Percentiles rank a stretch among this genome's conserved stretches.
phyloP scores from a whole-genome alignment of 1,284 basidiomycete genomes.

The Microbotryum lychnidis-dioicae region DNA sequence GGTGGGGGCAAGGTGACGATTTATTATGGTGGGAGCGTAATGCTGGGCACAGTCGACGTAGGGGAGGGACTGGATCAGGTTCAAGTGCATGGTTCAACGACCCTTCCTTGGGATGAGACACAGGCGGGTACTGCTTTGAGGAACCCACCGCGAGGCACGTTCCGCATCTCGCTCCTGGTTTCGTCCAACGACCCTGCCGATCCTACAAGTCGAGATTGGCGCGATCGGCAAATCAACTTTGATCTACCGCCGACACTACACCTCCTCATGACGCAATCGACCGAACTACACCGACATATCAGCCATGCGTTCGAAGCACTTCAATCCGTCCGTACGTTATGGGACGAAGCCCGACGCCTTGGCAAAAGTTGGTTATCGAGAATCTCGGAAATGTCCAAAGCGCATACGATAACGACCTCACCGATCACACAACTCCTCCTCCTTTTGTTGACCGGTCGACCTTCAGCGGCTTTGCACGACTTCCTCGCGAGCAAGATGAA shows the following conservation, averaged over 20 bases:
- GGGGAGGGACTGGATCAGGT: background rate
- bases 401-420: slow-evolving; percentile 14
- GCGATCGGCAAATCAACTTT: background rate
- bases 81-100: background rate
- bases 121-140: no score
- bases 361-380: slow-evolving; percentile 27
- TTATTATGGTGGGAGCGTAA: slow-evolving; percentile 18
- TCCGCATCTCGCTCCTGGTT: background rate
- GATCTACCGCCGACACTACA: slow-evolving; percentile 7
- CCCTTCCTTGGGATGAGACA: background rate
- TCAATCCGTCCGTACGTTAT: slow-evolving; percentile 15
- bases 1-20: slow-evolving; percentile 8
- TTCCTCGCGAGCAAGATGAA: slow-evolving; percentile 30
- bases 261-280: slow-evolving; percentile 8
- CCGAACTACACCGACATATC: slow-evolving; percentile 5
- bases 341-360: slow-evolving; percentile 26
- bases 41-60: slow-evolving; percentile 7
- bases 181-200: background rate
- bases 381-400: slow-evolving; percentile 11
- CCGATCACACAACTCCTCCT: slow-evolving; percentile 15
- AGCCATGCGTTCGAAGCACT: slow-evolving; percentile 22
- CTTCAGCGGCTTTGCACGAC: slow-evolving; percentile 16
- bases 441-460: slow-evolving; percentile 21
- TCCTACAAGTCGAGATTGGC: background rate
- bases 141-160: background rate